These are phyloP conservation scores for Aureobasidium sp. DNA, from an alignment of 2,329 filamentous ascomycete genomes.

Conservation along the genomic window DNA sequence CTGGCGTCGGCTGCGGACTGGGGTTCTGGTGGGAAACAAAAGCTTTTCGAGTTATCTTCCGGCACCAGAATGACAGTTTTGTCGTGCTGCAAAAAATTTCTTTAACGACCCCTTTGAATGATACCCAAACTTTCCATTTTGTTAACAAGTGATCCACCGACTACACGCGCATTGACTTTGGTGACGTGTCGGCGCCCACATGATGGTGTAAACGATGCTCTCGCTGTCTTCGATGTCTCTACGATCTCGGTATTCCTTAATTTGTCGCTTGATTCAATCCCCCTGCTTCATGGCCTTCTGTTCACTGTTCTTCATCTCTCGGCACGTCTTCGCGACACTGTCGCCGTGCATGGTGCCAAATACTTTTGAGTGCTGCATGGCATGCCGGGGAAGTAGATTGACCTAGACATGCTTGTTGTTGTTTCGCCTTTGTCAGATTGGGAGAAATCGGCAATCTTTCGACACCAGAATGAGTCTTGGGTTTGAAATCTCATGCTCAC, in stretches of 20 bases:
- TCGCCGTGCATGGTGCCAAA: not conserved
- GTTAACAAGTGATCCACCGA: constrained; percentile 6
- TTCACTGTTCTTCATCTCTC: not conserved
- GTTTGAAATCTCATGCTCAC: not conserved
- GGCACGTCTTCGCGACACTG: not conserved
- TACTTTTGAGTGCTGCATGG: not conserved
- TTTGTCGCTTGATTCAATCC: not conserved
- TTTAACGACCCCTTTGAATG: constrained; percentile 13
- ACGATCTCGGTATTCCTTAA: not conserved
- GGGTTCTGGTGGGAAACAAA: constrained; percentile 13
- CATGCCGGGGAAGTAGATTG: not conserved
- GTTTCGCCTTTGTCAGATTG: not conserved
- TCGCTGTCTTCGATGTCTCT: not conserved
- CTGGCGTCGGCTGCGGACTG: constrained; percentile 10
- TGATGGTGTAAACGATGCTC: not conserved
- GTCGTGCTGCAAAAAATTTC: constrained; percentile 16
- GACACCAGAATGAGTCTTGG: not conserved
- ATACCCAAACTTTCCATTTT: constrained; percentile 16
- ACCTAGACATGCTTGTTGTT: not conserved
- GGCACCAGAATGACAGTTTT: constrained; percentile 16
- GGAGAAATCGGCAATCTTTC: not conserved
- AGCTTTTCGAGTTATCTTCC: constrained; percentile 16
- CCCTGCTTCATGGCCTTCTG: not conserved
- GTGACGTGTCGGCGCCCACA: not conserved
- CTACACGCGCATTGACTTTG: constrained; percentile 21